These are phyloP conservation scores for Cyberlindnera amylophila DNA, from an alignment of 805 yeast genomes.

Conservation along the genomic window DNA sequence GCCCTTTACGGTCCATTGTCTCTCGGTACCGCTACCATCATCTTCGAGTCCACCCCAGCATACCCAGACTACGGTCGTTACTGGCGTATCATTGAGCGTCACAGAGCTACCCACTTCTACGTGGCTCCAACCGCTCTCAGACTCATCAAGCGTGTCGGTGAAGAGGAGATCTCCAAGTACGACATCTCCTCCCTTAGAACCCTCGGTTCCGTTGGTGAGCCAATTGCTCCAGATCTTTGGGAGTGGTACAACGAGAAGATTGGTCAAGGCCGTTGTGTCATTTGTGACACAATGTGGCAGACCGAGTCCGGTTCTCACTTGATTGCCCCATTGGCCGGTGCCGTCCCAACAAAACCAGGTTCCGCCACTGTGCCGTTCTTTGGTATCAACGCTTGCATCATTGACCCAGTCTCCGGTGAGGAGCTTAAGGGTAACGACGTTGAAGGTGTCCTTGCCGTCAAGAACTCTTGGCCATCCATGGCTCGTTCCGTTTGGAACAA, in stretches of 20 bases:
- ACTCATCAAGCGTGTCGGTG: constrained; percentile 86
- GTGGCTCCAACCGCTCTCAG: constrained; percentile 98
- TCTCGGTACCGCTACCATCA: constrained; percentile 85
- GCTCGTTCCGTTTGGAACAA: constrained; percentile 93
- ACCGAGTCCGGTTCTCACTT: constrained; percentile 97
- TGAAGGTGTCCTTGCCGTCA: constrained; percentile 93
- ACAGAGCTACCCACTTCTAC: constrained; percentile 92
- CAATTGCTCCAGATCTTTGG: constrained; percentile 97
- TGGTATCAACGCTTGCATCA: constrained; percentile 85
- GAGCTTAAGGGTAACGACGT: constrained; percentile 85
- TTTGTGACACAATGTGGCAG: constrained; percentile 98
- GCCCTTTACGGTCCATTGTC: constrained; percentile 91
- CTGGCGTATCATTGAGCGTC: constrained; percentile 92
- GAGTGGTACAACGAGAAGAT: constrained; percentile 94
- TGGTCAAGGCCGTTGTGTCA: constrained; percentile 85
- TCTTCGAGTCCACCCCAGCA: constrained; percentile 97
- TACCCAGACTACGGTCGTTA: constrained; percentile 93
- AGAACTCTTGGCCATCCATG: constrained; percentile 97
- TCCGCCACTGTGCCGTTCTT: constrained; percentile 96
- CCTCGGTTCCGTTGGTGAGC: constrained; percentile 97
- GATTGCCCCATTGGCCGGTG: constrained; percentile 93
- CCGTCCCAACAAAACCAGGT: constrained; percentile 94
- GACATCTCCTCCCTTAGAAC: constrained; percentile 86
- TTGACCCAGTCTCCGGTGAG: constrained; percentile 89
- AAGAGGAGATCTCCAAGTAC: constrained; percentile 71